phyloP scores from a whole-genome alignment of 1,139 yeast species.

The Nakaseomyces kungkrabaensis region DNA sequence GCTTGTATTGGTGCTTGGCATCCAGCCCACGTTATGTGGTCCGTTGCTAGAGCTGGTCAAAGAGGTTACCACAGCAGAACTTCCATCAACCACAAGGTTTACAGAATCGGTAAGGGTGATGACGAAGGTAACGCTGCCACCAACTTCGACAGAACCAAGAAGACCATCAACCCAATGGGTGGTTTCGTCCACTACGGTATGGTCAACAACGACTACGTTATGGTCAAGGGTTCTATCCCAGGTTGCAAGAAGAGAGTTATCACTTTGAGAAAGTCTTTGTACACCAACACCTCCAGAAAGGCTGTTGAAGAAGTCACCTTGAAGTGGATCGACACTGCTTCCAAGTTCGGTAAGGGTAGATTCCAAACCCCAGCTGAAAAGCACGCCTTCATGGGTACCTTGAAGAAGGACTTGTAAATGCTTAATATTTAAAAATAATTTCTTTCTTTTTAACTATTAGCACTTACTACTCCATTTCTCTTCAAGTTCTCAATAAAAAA shows the following conservation, averaged over 20 bases:
- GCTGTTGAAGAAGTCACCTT: constrained; percentile 93
- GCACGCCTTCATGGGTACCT: constrained; percentile 99
- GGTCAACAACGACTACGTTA: constrained; percentile 93
- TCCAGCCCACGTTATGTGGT: constrained; percentile 99
- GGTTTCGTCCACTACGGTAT: constrained; percentile 99
- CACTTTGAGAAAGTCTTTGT: constrained; percentile 96
- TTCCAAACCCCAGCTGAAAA: constrained; percentile 99
- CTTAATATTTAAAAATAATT: not conserved
- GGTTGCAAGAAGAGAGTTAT: constrained; percentile 99
- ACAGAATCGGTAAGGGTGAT: constrained; percentile 96
- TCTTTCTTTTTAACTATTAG: not conserved
- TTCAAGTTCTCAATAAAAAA: too few species aligned
- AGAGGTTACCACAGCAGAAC: constrained; percentile 99
- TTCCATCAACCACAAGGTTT: constrained; percentile 99
- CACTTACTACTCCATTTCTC: not conserved
- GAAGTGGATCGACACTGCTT: constrained; percentile 99
- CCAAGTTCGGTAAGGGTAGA: constrained; percentile 99
- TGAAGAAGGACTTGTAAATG: constrained; percentile 74
- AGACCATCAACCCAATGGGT: constrained; percentile 99
- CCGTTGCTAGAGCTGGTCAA: constrained; percentile 99
- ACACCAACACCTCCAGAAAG: constrained; percentile 96
- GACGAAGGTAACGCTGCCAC: constrained; percentile 95
- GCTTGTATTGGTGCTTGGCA: constrained; percentile 99
- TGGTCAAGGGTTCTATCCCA: constrained; percentile 98
- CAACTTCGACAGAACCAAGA: constrained; percentile 98